These are phyloP conservation scores for Corynespora cassiicola DNA, from an alignment of 2,329 filamentous ascomycete genomes.

Conservation along the genomic window DNA sequence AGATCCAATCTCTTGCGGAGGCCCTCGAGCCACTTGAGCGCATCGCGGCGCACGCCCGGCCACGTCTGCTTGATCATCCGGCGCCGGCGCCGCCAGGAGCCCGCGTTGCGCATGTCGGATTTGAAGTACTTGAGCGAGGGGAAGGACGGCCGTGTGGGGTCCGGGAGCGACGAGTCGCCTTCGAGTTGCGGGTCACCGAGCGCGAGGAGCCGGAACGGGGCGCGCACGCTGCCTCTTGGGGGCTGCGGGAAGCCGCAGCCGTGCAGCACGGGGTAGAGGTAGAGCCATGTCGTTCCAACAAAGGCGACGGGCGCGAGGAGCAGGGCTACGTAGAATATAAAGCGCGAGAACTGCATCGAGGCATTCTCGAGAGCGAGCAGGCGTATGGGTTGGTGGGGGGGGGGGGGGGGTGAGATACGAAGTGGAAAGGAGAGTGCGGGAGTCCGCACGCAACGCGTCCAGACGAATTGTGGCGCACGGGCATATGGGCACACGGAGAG, in stretches of 20 bases:
- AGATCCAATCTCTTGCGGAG: conserved; percentile 84
- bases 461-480: conserved; percentile 10
- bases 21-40: conserved; percentile 70
- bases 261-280: conserved; percentile 82
- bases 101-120: conserved; percentile 23
- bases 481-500: conserved; percentile 6
- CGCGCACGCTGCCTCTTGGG: conserved; percentile 42
- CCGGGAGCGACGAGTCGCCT: conserved; percentile 82
- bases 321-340: conserved; percentile 54
- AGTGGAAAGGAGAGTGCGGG: conserved; percentile 6
- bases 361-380: conserved; percentile 33
- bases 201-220: conserved; percentile 85
- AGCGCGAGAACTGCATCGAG: conserved; percentile 58
- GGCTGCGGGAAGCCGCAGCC: conserved; percentile 78
- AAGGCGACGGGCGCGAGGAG: conserved; percentile 71
- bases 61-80: conserved; percentile 16
- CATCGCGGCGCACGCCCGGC: conserved; percentile 59
- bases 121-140: conserved; percentile 48
- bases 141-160: conserved; percentile 40
- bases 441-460: conserved; percentile 8
- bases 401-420: conserved; percentile 6
- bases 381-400: background rate
- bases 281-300: conserved; percentile 77
- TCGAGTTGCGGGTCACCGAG: conserved; percentile 94
- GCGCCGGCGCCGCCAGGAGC: conserved; percentile 9